Percentiles rank a stretch among this genome's conserved stretches.
phyloP scores from a whole-genome alignment of 2,329 filamentous ascomycete species.

The Penicillium vulpinum region DNA sequence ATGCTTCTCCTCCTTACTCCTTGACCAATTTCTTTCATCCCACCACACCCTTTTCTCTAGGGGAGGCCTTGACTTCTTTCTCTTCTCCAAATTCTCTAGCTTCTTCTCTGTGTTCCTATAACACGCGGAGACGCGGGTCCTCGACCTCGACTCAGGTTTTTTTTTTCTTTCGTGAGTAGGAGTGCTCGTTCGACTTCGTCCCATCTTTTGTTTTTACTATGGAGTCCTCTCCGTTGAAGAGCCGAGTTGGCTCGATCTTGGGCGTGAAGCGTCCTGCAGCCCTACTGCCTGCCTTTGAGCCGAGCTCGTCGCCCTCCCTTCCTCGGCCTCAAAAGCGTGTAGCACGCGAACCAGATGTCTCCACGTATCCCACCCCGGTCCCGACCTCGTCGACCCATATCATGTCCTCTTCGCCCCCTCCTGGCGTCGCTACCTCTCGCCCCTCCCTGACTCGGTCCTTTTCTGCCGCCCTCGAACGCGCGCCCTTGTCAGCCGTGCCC shows the following conservation, averaged over 20 bases:
- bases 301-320: conserved; percentile 50
- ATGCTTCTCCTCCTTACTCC: conserved; percentile 26
- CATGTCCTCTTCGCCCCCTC: conserved; percentile 77
- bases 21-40: conserved; percentile 26
- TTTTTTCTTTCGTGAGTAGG: conserved; percentile 12
- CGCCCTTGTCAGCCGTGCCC: conserved; percentile 80
- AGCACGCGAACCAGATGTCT: conserved; percentile 45
- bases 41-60: conserved; percentile 17
- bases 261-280: conserved; percentile 50
- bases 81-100: conserved; percentile 15
- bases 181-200: conserved; percentile 15
- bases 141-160: conserved; percentile 27
- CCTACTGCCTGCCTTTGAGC: conserved; percentile 52
- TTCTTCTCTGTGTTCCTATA: conserved; percentile 14
- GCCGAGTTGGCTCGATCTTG: conserved; percentile 35
- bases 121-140: conserved; percentile 27
- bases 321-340: conserved; percentile 50
- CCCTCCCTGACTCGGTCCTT: conserved; percentile 62
- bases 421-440: conserved; percentile 52
- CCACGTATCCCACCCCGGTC: conserved; percentile 86
- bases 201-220: conserved; percentile 28
- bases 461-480: conserved; percentile 68
- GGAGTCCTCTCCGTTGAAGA: conserved; percentile 45
- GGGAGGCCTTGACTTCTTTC: conserved; percentile 11
- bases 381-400: conserved; percentile 93